Evolutionary conservation across 805 yeast genomes (phyloP), one percentile per base, ranked within the genome.

Genomic region (Vanderwaltozyma yarrowii): DNA sequence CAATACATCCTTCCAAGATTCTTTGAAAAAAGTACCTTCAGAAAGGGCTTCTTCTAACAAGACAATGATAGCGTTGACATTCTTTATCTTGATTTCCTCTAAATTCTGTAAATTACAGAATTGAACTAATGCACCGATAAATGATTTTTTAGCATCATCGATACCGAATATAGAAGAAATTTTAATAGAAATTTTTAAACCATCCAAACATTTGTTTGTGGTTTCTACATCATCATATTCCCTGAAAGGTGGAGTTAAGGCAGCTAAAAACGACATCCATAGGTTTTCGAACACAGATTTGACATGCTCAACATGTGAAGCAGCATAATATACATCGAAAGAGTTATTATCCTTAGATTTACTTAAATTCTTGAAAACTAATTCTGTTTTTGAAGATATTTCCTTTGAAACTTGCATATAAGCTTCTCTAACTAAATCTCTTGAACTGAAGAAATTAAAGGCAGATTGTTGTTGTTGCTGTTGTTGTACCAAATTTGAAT

Each of bases 191-290:
- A 86, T 64, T 50, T 79, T 79, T 47, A 92, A 74, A 17, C 98
- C 98, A 46, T 85, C 95, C 38, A 92, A 62, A 48, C 96, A 80
- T 8, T 71, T 61, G 35, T 67, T 72, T 4, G 83, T 73, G 10
- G 81, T 71, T 38, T 79, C 86, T 16, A 69, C 71, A 47, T 84
- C 92, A 47, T 83, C 87, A 45, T 80, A 78, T 39, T 86, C 96
- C 54, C 81, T 86, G 66, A 88, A 87, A 5, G 96, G 94, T 3
- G 94, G 89, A 0, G 96, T 87, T 35, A 92, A 68, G 0, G 94
- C 96, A 6, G 97, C 97, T 47, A 92, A 69, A 34, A 92, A 74
- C 0, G 96, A 86, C 96, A 94, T 88, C 99, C 99, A 92, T 32
- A 83, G 65, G 14, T 85, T 85, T 51, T 89, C 96, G 62, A 92